Base-by-base conservation (phyloP, 2,329 filamentous ascomycete genomes). In the Aureobasidium sp. region DNA sequence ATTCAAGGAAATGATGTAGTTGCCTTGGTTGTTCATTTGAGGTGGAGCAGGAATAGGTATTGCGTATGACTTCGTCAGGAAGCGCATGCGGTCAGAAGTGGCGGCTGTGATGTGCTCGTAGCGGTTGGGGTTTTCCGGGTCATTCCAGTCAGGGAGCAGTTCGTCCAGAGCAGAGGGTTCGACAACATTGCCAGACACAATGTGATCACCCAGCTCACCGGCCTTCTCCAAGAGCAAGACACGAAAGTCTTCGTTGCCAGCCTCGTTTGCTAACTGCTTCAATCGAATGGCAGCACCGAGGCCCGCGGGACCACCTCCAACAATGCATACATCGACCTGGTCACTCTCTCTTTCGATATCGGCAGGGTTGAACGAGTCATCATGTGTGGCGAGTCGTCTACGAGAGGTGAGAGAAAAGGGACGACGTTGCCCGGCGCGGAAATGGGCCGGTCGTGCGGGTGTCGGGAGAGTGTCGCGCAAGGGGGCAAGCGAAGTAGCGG, bases 11-110 rank as follows among this genome's bases (percentile, higher is more conserved):
- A 98, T 83, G 61, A 98, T 98, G 70, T 94, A 97, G 72, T 98
- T 98, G 61, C 93, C 93, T 64, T 95, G 81, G 68, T 98, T 98
- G 75, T 90, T 83, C 93, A 98, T 98, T 74, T 97, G 93, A 27
- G 93, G 93, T 39, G 93, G 93, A 11, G 85, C 83, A 1, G 91
- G 93, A 50, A 97, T 75, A 5, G 89, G 88, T 54, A 95, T 81
- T 0, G 90, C 76, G 57, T 76, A 76, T 51, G 77, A 86, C 73
- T 90, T 86, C 41, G 91, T 97, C 57, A 98, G 78, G 71, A 96
- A 96, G 61, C 88, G 85, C 91, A 98, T 95, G 71, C 83, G 85
- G 65, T 98, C 93, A 45, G 74, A 75, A 58, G 81, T 85, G 4
- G 90, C 91, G 17, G 90, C 85, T 1, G 93, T 98, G 55, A 85